These are phyloP conservation scores for Lablab purpureus DNA, from an alignment of 306 rosid genomes.

Conservation along the genomic window DNA sequence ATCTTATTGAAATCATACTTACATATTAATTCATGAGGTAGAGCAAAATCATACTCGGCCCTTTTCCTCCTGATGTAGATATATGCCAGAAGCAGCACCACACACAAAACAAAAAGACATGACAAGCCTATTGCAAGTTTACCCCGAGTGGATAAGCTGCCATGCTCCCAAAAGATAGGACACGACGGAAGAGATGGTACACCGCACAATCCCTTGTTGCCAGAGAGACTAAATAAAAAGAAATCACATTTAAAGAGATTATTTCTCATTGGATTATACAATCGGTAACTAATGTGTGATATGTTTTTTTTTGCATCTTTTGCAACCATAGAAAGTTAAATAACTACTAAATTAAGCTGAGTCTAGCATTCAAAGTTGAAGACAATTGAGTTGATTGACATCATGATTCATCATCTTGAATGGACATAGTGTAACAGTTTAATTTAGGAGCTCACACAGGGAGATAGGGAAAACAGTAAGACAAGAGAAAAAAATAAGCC, in stretches of 20 bases:
- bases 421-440: constrained; percentile 5
- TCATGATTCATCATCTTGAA: not conserved
- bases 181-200: constrained; percentile 77
- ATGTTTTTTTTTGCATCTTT: constrained; percentile 15
- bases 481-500: not conserved
- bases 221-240: constrained; percentile 69
- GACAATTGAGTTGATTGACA: constrained; percentile 15
- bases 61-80: constrained; percentile 77
- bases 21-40: constrained; percentile 88
- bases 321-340: constrained; percentile 24
- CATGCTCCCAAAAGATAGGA: constrained; percentile 89
- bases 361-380: constrained; percentile 25
- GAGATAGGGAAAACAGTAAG: not conserved
- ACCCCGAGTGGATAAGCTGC: constrained; percentile 72
- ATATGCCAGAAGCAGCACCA: constrained; percentile 67
- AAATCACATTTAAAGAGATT: constrained; percentile 40
- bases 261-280: constrained; percentile 28
- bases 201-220: constrained; percentile 93
- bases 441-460: not conserved
- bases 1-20: constrained; percentile 53
- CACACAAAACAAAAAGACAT: constrained; percentile 56
- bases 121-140: constrained; percentile 82
- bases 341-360: constrained; percentile 24
- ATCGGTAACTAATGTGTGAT: not conserved
- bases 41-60: constrained; percentile 85